phyloP scores from a whole-genome alignment of 345 rosid species.

The Salix dunnii region DNA sequence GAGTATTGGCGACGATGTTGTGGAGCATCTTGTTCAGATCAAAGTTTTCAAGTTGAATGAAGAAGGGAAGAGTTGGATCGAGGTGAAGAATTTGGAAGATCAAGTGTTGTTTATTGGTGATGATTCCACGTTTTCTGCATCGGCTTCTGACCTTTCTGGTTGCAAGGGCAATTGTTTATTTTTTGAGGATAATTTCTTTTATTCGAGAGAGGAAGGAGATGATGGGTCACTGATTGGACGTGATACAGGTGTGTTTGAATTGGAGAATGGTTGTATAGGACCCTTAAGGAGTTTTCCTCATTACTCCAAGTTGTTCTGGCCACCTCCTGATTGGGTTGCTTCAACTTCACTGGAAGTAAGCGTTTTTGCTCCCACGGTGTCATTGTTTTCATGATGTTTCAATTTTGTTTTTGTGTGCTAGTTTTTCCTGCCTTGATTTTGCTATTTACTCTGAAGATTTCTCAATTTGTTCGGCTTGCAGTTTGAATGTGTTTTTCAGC shows the following conservation, averaged over 20 bases:
- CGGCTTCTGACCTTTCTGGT: slow-evolving; percentile 41
- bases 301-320: slow-evolving; percentile 73
- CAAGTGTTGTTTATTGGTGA: slow-evolving; percentile 81
- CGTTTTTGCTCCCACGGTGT: background rate
- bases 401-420: background rate
- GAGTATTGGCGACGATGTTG: slow-evolving; percentile 24
- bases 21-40: slow-evolving; percentile 44
- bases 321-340: slow-evolving; percentile 72
- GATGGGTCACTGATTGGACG: slow-evolving; percentile 25
- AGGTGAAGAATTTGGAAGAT: slow-evolving; percentile 46
- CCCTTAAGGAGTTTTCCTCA: slow-evolving; percentile 43
- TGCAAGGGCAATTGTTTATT: slow-evolving; percentile 59
- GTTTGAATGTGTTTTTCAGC: background rate
- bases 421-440: background rate
- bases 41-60: slow-evolving; percentile 58
- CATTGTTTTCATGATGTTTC: background rate
- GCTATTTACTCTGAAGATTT: background rate
- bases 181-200: slow-evolving; percentile 52
- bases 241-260: slow-evolving; percentile 63
- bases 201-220: slow-evolving; percentile 28
- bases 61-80: slow-evolving; percentile 49
- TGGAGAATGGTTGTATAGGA: slow-evolving; percentile 49
- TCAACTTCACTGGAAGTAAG: slow-evolving; percentile 48
- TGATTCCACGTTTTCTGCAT: slow-evolving; percentile 66
- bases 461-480: background rate